Base-by-base conservation (phyloP, 345 rosid genomes). In the Leavenworthia alabamica region DNA sequence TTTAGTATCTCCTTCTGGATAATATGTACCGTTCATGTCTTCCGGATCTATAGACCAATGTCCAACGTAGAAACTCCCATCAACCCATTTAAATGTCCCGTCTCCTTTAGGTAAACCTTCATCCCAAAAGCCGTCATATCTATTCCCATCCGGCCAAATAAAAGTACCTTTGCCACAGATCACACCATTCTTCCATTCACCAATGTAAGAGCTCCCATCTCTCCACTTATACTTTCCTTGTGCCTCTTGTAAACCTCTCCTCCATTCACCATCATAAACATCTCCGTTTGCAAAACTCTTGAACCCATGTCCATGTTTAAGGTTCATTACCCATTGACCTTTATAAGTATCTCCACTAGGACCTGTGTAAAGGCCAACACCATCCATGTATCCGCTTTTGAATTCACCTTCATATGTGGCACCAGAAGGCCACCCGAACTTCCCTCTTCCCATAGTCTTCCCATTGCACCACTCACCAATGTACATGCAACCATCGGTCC, bases 401-500 rank as follows among this genome's bases (percentile, higher is more conserved):
- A 91, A 91, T 11, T 92, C 95, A 0, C 96, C 98, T 37, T 92
- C 96, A 13, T 91, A 91, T 3, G 78, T 68, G 0, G 95, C 90
- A 7, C 98, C 96, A 2, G 86, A 80, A 1, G 98, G 98, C 98
- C 98, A 91, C 36, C 86, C 83, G 14, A 91, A 91, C 75, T 84
- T 71, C 0, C 98, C 96, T 48, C 64, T 71, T 20, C 98, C 98
- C 90, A 73, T 86, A 3, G 82, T 82, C 65, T 91, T 88, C 3
- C 93, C 98, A 43, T 64, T 80, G 41, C 72, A 71, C 98, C 98
- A 91, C 28, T 88, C 92, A 6, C 98, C 96, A 4, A 84, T 71
- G 37, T 88, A 91, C 81, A 82, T 83, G 64, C 98, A 91, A 5
- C 98, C 96, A 47, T 91, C 98, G 1, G 90, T 82, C 98, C 96